Evolutionary conservation across 495 filamentous ascomycete genomes (phyloP), one percentile per base, ranked within the genome.

Genomic region (Rhypophila decipiens): DNA sequence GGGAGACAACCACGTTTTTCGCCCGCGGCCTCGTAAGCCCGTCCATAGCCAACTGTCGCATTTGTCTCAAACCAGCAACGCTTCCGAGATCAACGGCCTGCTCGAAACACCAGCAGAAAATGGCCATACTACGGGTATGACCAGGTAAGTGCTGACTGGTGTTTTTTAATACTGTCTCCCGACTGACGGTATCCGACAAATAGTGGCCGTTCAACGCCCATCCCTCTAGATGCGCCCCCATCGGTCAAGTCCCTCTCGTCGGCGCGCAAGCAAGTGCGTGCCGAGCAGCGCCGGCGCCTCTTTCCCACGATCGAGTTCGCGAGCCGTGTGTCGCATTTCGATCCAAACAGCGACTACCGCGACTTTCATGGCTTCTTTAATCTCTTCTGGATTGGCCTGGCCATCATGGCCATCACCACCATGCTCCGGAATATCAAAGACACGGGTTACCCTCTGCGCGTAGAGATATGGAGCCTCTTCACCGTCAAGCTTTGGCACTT

Each of bases 351-450:
- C 69, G 88, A 95, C 56, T 94, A 97, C 55, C 81, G 83, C 47
- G 87, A 98, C 57, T 98, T 98, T 66, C 81, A 89, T 52, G 93
- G 93, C 51, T 98, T 98, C 76, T 98, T 95, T 66, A 85, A 90
- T 36, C 76, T 98, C 35, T 98, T 97, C 68, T 98, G 93, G 93
- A 90, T 98, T 40, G 88, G 86, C 4, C 70, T 98, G 46, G 86
- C 88, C 43, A 94, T 98, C 65, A 96, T 98, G 93, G 88, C 90
- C 50, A 83, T 96, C 44, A 97, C 93, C 10, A 87, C 86, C 8
- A 84, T 86, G 69, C 67, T 96, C 59, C 80, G 93, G 59, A 98
- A 95, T 58, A 81, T 93, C 57, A 96, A 91, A 63, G 91, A 96
- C 57, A 96, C 90, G 0, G 90, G 93, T 31, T 88, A 82, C 56